Evolutionary conservation across 2,329 filamentous ascomycete species (phyloP).

Genomic region (Aspergillus sp.): DNA sequence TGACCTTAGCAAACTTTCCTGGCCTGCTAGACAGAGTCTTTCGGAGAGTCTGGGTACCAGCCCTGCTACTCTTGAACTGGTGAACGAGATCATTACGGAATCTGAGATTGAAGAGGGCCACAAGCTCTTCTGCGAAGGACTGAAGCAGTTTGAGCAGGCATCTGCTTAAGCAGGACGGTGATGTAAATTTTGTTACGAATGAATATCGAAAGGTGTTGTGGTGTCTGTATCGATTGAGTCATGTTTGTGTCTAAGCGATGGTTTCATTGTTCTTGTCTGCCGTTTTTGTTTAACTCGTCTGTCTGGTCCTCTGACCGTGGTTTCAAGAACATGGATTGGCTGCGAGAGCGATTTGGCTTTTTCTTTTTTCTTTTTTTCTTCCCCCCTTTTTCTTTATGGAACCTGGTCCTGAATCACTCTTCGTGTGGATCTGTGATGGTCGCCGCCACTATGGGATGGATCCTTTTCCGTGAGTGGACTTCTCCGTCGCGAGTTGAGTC

Average conservation of each 20-base stretch:
- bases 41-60: conserved; percentile 16
- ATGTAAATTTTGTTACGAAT: background rate
- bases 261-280: background rate
- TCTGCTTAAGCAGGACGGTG: conserved; percentile 5
- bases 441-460: no score
- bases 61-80: conserved; percentile 8
- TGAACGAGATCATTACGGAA: conserved; percentile 16
- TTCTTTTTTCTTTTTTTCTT: no score
- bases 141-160: conserved; percentile 17
- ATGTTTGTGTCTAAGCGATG: background rate
- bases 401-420: background rate
- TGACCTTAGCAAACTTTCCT: conserved; percentile 20
- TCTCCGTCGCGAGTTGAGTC: no score
- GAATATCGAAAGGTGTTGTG: background rate
- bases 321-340: background rate
- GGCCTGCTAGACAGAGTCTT: conserved; percentile 17
- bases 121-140: conserved; percentile 10
- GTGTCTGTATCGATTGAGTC: background rate
- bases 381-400: no score
- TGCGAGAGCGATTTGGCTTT: background rate
- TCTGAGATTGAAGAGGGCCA: conserved; percentile 15
- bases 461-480: no score
- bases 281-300: background rate
- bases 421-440: no score
- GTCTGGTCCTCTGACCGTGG: background rate